Evolutionary conservation across 768 basidiomycete genomes (phyloP), one percentile per base, ranked within the genome.

Genomic region (Butyriboletus loyo): DNA sequence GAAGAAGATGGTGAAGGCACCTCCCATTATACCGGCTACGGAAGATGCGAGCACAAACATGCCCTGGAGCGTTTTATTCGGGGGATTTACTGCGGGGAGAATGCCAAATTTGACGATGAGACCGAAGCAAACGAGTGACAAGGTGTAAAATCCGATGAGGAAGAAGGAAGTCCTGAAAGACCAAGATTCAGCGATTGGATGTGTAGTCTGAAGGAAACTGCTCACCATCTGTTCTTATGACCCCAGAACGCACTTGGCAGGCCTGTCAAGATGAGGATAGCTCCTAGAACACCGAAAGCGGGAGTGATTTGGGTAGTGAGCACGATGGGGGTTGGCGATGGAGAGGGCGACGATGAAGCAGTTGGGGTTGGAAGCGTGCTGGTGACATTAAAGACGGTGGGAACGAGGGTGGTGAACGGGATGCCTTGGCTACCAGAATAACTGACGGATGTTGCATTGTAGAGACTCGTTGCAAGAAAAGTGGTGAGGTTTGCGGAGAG

Each of bases 181-280:
- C 45, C 43, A 41, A 41, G 42, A 53, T 43, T 57, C 15, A 55
- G 52, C 40, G 57, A 51, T 34, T 17, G 21, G 11, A 43, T 14
- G 34, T 21, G 15, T 10, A 21, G 43, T 24, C 21, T 19, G 21
- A 21, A 46, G 46, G 38, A 50, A 47, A 41, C 10, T 37, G 74
- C 80, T 37, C 64, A 89, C 93, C 95, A 96, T 79, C 93, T 76
- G 69, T 97, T 95, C 78, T 96, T 96, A 74, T 94, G 92, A 21
- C 95, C 95, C 73, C 90, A 86, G 60, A 92, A 92, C 4, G 90
- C 89, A 47, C 90, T 89, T 9, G 92, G 92, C 7, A 95, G 75
- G 42, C 95, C 95, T 9, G 90, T 92, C 44, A 97, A 64, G 59
- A 97, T 92, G 66, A 98, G 83, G 55, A 97, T 71, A 5, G 82